phyloP scores from a whole-genome alignment of 2,329 filamentous ascomycete species.

The Zelopaecilomyces penicillatus region DNA sequence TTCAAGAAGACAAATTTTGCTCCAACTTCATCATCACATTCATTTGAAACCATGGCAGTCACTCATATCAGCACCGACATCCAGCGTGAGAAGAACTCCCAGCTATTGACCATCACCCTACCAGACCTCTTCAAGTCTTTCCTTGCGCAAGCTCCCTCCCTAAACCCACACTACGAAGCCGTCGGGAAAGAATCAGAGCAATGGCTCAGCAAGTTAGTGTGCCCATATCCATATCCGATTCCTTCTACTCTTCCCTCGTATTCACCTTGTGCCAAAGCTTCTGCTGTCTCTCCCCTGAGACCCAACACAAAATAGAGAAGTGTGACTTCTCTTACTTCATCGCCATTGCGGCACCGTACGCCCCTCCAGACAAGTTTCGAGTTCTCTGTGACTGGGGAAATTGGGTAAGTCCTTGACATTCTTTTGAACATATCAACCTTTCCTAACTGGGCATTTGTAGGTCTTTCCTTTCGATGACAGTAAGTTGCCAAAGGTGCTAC shows the following conservation, averaged over 20 bases:
- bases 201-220: conserved; percentile 9
- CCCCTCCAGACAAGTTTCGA: conserved; percentile 9
- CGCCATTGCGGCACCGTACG: conserved; percentile 13
- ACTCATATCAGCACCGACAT: not conserved
- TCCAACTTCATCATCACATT: not conserved
- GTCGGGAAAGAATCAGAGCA: conserved; percentile 13
- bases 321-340: conserved; percentile 17
- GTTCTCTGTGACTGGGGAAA: conserved; percentile 17
- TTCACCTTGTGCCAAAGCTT: conserved; percentile 3
- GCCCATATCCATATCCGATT: not conserved
- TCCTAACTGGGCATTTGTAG: conserved; percentile 1
- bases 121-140: conserved; percentile 15
- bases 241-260: not conserved
- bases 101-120: conserved; percentile 6
- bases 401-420: conserved; percentile 11
- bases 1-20: no score
- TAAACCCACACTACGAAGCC: conserved; percentile 11
- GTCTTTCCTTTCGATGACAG: conserved; percentile 17
- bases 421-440: not conserved
- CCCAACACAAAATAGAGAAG: conserved; percentile 10
- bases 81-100: not conserved
- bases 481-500: conserved; percentile 1
- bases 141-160: conserved; percentile 7
- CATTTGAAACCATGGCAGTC: not conserved
- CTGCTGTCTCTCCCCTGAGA: conserved; percentile 9